Percentiles rank a stretch among this genome's conserved stretches.
Evolutionary conservation across 768 basidiomycete genomes (phyloP).

Genomic region (Podaxis pistillaris): DNA sequence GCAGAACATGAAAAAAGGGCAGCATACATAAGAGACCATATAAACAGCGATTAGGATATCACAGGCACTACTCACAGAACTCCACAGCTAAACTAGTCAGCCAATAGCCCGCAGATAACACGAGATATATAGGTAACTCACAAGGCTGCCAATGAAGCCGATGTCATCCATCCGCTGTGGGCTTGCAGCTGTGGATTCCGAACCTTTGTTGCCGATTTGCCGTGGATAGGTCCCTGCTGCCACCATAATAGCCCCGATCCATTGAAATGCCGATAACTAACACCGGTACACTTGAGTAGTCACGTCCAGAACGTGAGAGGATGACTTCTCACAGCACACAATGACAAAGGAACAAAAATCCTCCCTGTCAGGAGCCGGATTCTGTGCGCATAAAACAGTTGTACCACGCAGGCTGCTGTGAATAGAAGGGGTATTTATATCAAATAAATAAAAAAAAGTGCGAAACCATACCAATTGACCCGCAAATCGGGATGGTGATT

Average conservation of each 20-base stretch:
- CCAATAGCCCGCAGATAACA: background rate
- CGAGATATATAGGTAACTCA: background rate
- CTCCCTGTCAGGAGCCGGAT: background rate
- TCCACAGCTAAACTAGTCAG: background rate
- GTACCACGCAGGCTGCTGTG: background rate
- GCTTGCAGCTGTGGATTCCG: background rate
- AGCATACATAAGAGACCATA: slow-evolving; percentile 4
- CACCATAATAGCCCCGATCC: slow-evolving; percentile 3
- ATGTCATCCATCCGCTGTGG: background rate
- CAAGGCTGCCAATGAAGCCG: slow-evolving; percentile 2
- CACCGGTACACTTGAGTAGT: background rate
- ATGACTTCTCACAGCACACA: background rate
- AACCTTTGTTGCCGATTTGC: background rate
- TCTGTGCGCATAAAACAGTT: slow-evolving; percentile 3
- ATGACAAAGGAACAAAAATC: background rate
- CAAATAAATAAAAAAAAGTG: background rate
- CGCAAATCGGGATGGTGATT: slow-evolving; percentile 9
- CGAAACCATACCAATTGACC: background rate
- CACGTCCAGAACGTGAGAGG: background rate
- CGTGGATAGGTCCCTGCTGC: slow-evolving; percentile 1
- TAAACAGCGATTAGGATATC: slow-evolving; percentile 7
- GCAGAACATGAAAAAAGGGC: background rate
- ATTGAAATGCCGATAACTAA: background rate
- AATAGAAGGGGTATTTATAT: background rate
- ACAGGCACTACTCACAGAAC: slow-evolving; percentile 1